A percentile compares a stretch with the other conserved stretches of the same genome.
phyloP scores from a whole-genome alignment of 257 asterid species.

The Verbascum thapsus region DNA sequence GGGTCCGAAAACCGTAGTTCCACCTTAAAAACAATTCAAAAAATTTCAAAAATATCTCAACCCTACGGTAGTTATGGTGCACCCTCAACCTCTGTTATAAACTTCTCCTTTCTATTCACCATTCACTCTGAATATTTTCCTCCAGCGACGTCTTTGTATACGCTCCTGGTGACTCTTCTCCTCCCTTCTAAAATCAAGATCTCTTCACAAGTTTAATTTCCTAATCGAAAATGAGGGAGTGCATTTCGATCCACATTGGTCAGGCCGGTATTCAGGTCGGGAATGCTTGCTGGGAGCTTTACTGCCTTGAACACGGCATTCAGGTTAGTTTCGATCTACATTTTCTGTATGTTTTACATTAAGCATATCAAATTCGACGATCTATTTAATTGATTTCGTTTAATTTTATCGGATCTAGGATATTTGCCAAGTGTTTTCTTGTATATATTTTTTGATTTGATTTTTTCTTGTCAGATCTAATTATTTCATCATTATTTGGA shows the following conservation, averaged over 20 bases:
- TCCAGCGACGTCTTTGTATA: slow-evolving; percentile 57
- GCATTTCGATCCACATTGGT: slow-evolving; percentile 72
- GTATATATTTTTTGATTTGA: neutral
- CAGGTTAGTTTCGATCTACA: slow-evolving; percentile 38
- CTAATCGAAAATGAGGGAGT: slow-evolving; percentile 60
- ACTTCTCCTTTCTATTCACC: slow-evolving; percentile 32
- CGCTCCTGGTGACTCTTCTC: slow-evolving; percentile 41
- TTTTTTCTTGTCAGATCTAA: too few relatives aligned
- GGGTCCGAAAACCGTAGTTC: slow-evolving; percentile 17
- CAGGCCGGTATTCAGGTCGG: slow-evolving; percentile 76
- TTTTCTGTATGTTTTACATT: neutral
- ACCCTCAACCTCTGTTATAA: slow-evolving; percentile 29
- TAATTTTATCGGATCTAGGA: slow-evolving; percentile 15
- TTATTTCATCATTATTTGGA: too few relatives aligned
- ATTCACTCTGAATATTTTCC: neutral
- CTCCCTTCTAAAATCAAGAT: slow-evolving; percentile 7
- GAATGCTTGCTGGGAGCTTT: slow-evolving; percentile 73
- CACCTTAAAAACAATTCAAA: slow-evolving; percentile 36
- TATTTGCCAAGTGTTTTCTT: neutral
- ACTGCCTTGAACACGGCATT: slow-evolving; percentile 71
- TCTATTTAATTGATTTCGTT: neutral
- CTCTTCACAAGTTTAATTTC: neutral
- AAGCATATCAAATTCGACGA: neutral
- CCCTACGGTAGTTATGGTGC: slow-evolving; percentile 34
- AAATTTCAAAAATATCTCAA: slow-evolving; percentile 17